phyloP scores from a whole-genome alignment of 2,329 filamentous ascomycete species.

The Arthrobotrys iridis region DNA sequence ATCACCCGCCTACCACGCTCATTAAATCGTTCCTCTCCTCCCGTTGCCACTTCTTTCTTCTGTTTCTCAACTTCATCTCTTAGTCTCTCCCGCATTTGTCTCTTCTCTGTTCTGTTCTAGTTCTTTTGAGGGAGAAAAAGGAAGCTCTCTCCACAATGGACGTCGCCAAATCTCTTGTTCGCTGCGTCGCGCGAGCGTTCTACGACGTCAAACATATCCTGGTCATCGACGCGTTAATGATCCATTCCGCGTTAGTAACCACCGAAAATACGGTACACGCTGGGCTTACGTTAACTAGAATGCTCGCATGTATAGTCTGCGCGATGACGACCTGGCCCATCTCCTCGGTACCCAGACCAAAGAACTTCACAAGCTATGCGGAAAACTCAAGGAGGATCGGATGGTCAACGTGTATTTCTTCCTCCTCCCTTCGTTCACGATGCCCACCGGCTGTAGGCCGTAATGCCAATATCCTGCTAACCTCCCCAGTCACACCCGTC shows the following conservation, averaged over 20 bases:
- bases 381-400: conserved; percentile 83
- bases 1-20: too few relatives aligned
- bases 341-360: conserved; percentile 91
- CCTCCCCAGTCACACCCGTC: conserved; percentile 71
- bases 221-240: conserved; percentile 80
- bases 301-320: conserved; percentile 65
- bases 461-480: not conserved
- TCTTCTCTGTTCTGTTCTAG: not conserved
- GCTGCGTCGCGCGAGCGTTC: conserved; percentile 85
- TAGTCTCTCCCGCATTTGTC: not conserved
- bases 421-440: conserved; percentile 2
- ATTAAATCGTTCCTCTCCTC: too few relatives aligned
- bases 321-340: conserved; percentile 86
- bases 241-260: conserved; percentile 70
- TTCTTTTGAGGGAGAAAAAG: not conserved
- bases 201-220: conserved; percentile 86
- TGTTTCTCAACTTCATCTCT: not conserved
- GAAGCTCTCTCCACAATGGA: conserved; percentile 65
- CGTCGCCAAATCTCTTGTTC: conserved; percentile 79
- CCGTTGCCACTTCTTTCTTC: not conserved
- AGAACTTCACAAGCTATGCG: conserved; percentile 88
- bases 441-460: conserved; percentile 51
- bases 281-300: not conserved
- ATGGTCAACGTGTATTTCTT: conserved; percentile 78
- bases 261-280: too few relatives aligned